Evolutionary conservation across 495 filamentous ascomycete species (phyloP).

Genomic region (Halenospora varia): DNA sequence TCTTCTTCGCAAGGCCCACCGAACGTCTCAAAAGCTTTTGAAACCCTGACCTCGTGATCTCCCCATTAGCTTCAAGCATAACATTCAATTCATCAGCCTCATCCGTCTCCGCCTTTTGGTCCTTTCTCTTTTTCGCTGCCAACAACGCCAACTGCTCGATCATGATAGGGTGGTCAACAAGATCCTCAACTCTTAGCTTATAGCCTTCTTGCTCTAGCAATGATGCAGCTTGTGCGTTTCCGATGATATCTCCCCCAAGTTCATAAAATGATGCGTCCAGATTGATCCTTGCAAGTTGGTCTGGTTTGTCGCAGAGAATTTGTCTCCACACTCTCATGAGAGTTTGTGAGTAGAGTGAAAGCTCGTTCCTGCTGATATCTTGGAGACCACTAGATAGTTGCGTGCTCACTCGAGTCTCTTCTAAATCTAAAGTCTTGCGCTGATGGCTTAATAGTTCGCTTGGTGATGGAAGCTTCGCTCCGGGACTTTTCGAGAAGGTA

Average conservation of each 20-base stretch:
- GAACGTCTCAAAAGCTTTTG: neutral
- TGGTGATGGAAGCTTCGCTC: neutral
- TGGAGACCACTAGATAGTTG: neutral
- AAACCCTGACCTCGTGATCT: neutral
- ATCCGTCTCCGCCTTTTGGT: neutral
- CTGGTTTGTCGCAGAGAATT: neutral
- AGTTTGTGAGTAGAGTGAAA: neutral
- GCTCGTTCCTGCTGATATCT: neutral
- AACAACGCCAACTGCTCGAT: slow-evolving; percentile 5
- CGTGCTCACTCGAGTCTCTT: neutral
- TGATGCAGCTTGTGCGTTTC: neutral
- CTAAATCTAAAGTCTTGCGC: neutral
- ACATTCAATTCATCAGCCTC: neutral
- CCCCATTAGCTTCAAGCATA: neutral
- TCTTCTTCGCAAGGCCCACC: neutral
- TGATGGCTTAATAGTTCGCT: neutral
- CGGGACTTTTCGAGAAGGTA: neutral
- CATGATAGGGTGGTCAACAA: slow-evolving; percentile 3
- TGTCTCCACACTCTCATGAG: neutral
- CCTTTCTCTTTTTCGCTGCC: neutral
- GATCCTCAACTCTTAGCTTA: slow-evolving; percentile 4
- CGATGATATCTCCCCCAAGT: slow-evolving; percentile 2
- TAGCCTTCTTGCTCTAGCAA: slow-evolving; percentile 1
- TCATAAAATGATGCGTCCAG: slow-evolving; percentile 1
- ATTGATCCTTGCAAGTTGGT: neutral